Base-by-base conservation (phyloP, 257 asterid species). In the Dorcoceras hygrometricum region DNA sequence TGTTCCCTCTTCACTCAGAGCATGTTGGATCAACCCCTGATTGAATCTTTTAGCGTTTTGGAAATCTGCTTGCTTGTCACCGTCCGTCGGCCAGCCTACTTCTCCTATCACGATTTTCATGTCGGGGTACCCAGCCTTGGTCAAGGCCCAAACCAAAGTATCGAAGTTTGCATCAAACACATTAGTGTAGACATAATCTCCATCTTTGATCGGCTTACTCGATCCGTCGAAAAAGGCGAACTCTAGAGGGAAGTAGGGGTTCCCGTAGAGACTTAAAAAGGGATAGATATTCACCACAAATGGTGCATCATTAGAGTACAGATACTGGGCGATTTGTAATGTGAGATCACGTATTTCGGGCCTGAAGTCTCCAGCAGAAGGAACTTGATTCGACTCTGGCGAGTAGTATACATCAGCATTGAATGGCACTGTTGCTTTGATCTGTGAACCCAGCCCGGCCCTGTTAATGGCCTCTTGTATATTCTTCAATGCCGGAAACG, bases 11-110 rank as follows among this genome's bases (percentile, higher is more conserved):
- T 84, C 95, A 60, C 88, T 81, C 56, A 82, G 9, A 5, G 73
- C 97, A 62, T 93, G 99, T 8, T 77, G 73, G 25, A 93, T 43
- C n/a, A 93, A 24, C 1, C 99, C 99, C 55, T 90, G 86, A 59
- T 93, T 90, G 76, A 93, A 93, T 27, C 88, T 78, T 65, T 65
- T 73, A 0, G 96, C 99, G 22, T 78, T 76, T 24, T 79, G 67
- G 28, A 66, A 31, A 31, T 86, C 87, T 0, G 96, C 97, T 3
- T 85, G 53, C 69, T 80, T 78, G 63, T 88, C 80, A 0, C 97
- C 99, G n/a, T 93, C 96, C 0, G 96, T 93, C 0, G 99, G 99
- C 99, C 99, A 93, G 1, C 99, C 99, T 2, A 90, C 94, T 66
- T 93, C 97, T 29, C 99, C 99, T 0, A 93, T 73, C 3, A 86